Evolutionary conservation across 306 rosid species (phyloP).

Genomic region (Cicer pinnatifidum): DNA sequence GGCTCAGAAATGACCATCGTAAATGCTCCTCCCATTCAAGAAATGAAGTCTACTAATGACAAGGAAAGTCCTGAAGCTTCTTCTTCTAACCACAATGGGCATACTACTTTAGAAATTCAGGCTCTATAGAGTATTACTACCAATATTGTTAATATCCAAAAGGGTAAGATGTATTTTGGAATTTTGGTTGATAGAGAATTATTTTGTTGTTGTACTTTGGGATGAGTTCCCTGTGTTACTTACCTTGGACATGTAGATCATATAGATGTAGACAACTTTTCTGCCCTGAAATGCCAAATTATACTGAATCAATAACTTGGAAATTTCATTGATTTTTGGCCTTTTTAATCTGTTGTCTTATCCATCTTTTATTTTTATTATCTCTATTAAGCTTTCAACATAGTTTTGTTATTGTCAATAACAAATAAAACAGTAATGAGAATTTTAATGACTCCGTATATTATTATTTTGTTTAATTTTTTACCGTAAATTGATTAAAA

Average conservation of each 20-base stretch:
- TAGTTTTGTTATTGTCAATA: no score
- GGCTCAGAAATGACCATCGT: conserved; percentile 69
- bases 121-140: conserved; percentile 50
- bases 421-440: no score
- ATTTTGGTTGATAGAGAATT: conserved; percentile 39
- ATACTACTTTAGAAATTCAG: conserved; percentile 75
- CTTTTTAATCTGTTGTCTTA: background rate
- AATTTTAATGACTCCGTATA: no score
- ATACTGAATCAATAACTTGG: background rate
- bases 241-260: conserved; percentile 31
- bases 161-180: conserved; percentile 27
- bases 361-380: no score
- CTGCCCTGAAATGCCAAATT: background rate
- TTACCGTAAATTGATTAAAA: no score
- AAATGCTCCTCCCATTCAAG: conserved; percentile 82
- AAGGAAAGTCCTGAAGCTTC: conserved; percentile 55
- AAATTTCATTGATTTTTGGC: background rate
- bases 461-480: no score
- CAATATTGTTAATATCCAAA: conserved; percentile 28
- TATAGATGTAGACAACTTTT: conserved; percentile 10
- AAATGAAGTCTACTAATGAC: conserved; percentile 68
- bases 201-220: conserved; percentile 3
- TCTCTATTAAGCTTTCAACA: no score
- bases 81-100: conserved; percentile 44
- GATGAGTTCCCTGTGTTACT: conserved; percentile 14